Evolutionary conservation across 1,139 yeast genomes (phyloP), one percentile per base, ranked within the genome.

Genomic region (Yamadazyma mexicana): DNA sequence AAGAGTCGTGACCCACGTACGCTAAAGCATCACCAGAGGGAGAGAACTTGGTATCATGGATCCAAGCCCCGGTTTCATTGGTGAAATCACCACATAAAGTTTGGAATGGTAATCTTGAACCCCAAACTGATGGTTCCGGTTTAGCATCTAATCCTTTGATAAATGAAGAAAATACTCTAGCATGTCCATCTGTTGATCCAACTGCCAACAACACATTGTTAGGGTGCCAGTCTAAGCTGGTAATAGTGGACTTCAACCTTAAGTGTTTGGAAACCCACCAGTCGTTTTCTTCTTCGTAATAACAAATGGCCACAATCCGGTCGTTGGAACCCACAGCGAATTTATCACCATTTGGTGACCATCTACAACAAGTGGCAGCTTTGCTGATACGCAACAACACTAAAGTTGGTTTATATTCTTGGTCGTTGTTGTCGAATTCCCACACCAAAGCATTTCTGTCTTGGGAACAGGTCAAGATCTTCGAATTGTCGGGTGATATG

Each of bases 181-280:
- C 89, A 56, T 87, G 95, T 31, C 97, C 96, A 61, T 94, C 98
- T 14, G 97, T 87, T 18, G 96, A 89, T 12, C 98, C 98, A 38
- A 87, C 76, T 3, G 95, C 95, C 48, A 94, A 71, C 46, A 94
- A 71, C 15, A 92, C 95, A 51, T 84, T 85, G 63, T 94, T 94
- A 43, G 91, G 92, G 61, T 94, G 98, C 99, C 99, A 94, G 46
- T 84, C 85, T 39, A 92, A 74, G 33, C 87, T 76, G 50, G 92
- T 76, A 51, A 92, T 77, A 31, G 98, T 88, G 9, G 96, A 87
- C 59, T 86, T 84, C 52, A 91, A 74, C 72, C 89, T 89, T 66
- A 94, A 80, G 66, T 92, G 98, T 66, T 91, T 92, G 16, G 98
- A 88, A 38, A 92, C 91, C 99, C 99, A 94, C 99, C 99, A 94